Base-by-base conservation (phyloP, 371 early-diverging fungal genomes). In the Mortierella sp. region DNA sequence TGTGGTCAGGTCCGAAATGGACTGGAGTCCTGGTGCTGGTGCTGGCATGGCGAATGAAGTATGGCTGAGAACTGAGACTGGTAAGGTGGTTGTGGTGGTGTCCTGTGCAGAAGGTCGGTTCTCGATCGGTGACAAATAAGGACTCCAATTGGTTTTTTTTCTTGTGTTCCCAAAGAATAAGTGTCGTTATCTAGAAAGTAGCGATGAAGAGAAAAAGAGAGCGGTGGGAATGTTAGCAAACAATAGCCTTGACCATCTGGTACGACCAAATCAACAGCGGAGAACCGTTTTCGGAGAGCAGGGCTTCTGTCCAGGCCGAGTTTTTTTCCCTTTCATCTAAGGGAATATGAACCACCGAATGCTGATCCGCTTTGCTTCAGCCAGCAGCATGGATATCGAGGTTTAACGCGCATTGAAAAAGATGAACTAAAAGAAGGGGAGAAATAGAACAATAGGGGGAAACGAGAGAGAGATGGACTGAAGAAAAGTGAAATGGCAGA, bases 1-100 rank as follows among this genome's bases (percentile, higher is more conserved):
- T 32, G 95, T 93, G 16, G 93, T 95, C 80, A 94, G 88, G 89
- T 95, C 95, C 51, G 96, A 92, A 83, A 94, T 90, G 81, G 94
- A 93, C 88, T 92, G 93, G 55, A 93, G 87, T 60, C 84, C 87
- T 41, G 89, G 77, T 58, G 89, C 74, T 56, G 81, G 83, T 68
- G 84, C 84, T 56, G 86, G 80, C 84, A 84, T 87, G 56, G 51
- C 70, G 51, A 49, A 41, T 43, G 35, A 46, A 24, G 58, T 51
- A 24, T 74, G 32, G 46, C 63, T 35, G 11, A 32, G 63, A 35
- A 63, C 63, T 32, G 16, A 29, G 58, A 56, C 21, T 74, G 68
- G 43, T 29, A 21, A 27, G 72, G 29, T 71, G 71, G 38, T 49
- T 32, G 35, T 16, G 41, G 68, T 21, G 35, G 56, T 65, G 14